These are phyloP conservation scores for Boletus smithii DNA, from an alignment of 1,284 basidiomycete genomes.

Conservation along the genomic window DNA sequence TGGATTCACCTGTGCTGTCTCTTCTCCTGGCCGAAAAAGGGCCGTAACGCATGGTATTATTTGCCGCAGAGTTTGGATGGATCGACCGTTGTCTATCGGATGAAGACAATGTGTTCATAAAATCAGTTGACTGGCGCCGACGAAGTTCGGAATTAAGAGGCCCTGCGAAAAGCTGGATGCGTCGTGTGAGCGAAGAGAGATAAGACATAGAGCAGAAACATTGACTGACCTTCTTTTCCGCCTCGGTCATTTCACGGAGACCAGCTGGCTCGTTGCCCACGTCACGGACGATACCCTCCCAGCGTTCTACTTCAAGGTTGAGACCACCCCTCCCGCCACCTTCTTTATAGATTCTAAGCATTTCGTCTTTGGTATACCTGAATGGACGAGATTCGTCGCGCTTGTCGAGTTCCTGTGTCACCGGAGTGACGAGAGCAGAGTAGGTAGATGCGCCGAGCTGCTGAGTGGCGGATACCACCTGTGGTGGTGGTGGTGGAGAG, in stretches of 20 bases:
- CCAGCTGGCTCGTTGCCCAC: constrained; percentile 69
- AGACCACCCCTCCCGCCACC: constrained; percentile 69
- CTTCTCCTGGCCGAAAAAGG: constrained; percentile 56
- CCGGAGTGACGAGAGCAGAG: constrained; percentile 71
- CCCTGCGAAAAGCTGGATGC: constrained; percentile 62
- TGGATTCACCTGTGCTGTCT: constrained; percentile 58
- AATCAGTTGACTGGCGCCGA: constrained; percentile 73
- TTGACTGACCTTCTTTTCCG: constrained; percentile 80
- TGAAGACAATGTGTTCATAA: constrained; percentile 55
- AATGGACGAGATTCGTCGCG: constrained; percentile 72
- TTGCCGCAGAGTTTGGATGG: constrained; percentile 45
- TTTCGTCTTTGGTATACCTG: constrained; percentile 82
- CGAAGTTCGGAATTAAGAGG: constrained; percentile 78
- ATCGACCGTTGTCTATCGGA: constrained; percentile 58
- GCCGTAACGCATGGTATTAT: constrained; percentile 63
- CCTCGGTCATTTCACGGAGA: constrained; percentile 73
- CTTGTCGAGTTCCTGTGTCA: constrained; percentile 49
- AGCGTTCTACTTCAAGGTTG: constrained; percentile 81
- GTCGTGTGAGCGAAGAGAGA: constrained; percentile 29
- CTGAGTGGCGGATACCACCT: too few species aligned
- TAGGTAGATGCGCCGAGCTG: constrained; percentile 65
- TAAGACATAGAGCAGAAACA: constrained; percentile 7
- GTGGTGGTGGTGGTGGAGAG: constrained; percentile 57
- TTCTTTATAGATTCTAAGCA: constrained; percentile 82
- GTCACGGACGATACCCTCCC: constrained; percentile 82